phyloP scores from a whole-genome alignment of 2,329 filamentous ascomycete genomes.

The Zymoseptoria passerinii region DNA sequence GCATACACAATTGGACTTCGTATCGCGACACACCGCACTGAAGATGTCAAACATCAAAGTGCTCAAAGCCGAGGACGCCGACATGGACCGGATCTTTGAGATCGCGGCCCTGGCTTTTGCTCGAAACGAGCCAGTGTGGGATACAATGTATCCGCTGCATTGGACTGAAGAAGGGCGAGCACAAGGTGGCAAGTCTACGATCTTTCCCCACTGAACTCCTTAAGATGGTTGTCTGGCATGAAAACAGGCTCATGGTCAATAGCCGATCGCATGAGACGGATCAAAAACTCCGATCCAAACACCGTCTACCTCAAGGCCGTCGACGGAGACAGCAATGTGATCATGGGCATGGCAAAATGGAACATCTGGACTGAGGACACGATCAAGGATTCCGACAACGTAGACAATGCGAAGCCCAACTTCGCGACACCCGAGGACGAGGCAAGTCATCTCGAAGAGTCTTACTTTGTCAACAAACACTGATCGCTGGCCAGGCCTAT shows the following conservation, averaged over 20 bases:
- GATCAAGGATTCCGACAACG: constrained; percentile 16
- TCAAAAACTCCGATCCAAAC: constrained; percentile 16
- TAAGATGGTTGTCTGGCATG: neutral
- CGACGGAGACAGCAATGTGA: constrained; percentile 17
- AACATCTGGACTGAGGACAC: constrained; percentile 13
- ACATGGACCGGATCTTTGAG: constrained; percentile 26
- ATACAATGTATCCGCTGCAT: constrained; percentile 22
- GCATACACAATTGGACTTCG: constrained; percentile 8
- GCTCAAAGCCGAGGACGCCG: constrained; percentile 21
- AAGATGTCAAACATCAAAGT: constrained; percentile 6
- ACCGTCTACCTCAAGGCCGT: constrained; percentile 26
- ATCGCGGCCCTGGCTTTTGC: constrained; percentile 23
- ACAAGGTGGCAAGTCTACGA: constrained; percentile 7
- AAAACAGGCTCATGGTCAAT: neutral
- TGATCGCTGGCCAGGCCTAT: constrained; percentile 5
- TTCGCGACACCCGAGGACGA: neutral
- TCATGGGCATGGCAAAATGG: constrained; percentile 29
- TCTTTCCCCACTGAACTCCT: constrained; percentile 14
- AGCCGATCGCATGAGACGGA: constrained; percentile 1
- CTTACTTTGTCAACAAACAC: neutral
- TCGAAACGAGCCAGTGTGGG: constrained; percentile 23
- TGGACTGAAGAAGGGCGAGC: constrained; percentile 19
- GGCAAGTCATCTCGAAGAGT: neutral
- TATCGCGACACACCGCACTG: neutral
- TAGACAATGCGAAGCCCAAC: constrained; percentile 10